These are phyloP conservation scores for Simplicillium sp. DNA, from an alignment of 2,329 filamentous ascomycete species.

Conservation along the genomic window DNA sequence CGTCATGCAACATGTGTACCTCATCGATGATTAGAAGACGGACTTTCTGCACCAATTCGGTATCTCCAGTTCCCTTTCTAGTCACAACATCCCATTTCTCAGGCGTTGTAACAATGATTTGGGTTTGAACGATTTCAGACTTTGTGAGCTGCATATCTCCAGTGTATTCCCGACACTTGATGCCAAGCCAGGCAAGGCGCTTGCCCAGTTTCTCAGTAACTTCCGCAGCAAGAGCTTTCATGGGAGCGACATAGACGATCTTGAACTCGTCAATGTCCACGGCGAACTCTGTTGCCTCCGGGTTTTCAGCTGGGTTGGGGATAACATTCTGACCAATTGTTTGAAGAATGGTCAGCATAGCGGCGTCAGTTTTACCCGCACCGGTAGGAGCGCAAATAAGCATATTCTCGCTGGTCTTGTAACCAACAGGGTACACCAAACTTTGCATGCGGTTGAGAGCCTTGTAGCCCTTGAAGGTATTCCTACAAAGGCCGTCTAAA, in stretches of 20 bases:
- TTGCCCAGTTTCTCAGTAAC: constrained; percentile 91
- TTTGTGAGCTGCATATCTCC: constrained; percentile 99
- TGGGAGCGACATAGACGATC: constrained; percentile 96
- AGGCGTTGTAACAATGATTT: constrained; percentile 96
- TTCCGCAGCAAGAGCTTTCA: constrained; percentile 96
- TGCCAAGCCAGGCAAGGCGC: constrained; percentile 84
- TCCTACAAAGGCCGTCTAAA: constrained; percentile 78
- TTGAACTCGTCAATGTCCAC: constrained; percentile 89
- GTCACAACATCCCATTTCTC: constrained; percentile 99
- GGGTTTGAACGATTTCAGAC: constrained; percentile 86
- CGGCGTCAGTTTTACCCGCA: constrained; percentile 97
- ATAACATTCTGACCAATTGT: constrained; percentile 76
- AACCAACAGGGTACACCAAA: constrained; percentile 87
- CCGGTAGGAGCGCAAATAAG: constrained; percentile 95
- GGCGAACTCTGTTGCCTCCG: constrained; percentile 65
- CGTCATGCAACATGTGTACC: constrained; percentile 98
- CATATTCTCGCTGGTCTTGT: constrained; percentile 97
- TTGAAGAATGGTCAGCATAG: constrained; percentile 92
- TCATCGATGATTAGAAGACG: constrained; percentile 94
- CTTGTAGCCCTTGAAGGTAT: constrained; percentile 93
- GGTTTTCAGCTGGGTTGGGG: constrained; percentile 70
- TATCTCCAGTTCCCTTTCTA: constrained; percentile 92
- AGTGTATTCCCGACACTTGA: constrained; percentile 87
- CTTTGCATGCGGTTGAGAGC: constrained; percentile 96
- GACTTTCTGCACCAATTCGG: constrained; percentile 95